Evolutionary conservation across 2,329 filamentous ascomycete species (phyloP), one percentile per base, ranked within the genome.

Genomic region (Aciculosporium take): DNA sequence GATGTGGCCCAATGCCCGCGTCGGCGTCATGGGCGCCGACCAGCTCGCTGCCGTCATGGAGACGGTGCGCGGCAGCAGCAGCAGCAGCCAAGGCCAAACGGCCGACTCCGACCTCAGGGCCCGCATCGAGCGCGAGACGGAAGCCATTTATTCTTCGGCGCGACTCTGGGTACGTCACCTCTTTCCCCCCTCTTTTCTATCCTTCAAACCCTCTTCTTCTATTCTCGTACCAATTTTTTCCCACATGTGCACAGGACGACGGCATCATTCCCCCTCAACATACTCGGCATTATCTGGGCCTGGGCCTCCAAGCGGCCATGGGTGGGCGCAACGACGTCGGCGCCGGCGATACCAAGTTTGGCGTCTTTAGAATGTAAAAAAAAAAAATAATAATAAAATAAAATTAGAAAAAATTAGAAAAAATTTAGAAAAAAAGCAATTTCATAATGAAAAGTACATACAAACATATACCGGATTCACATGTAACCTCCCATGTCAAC

Each of bases 1-100:
- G 79, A 93, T 89, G 71, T 98, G 91, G 91, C 91, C 91, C 31
- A 94, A 94, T 52, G 87, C 91, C n/a, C 83, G 84, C 56, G 86
- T 94, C 39, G 85, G 84, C 25, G 88, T 98, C 52, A 98, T 98
- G 91, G 91, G 91, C 17, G 74, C 83, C 31, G 89, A 95, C 63
- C 89, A 96, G 66, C 69, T 98, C 28, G 81, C 81, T 7, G 76
- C 81, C 4, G 91, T 98, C 46, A 96, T 98, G 91, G 84, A 87
- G 63, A 84, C 88, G 2, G 89, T 98, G 0, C 9, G 34, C 9
- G 34, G 23, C n/a, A 8, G 18, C 9, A 25, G 17, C 5, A 17
- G 13, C 8, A n/a, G n/a, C n/a, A n/a, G n/a, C n/a, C n/a, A n/a
- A n/a, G 88, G 89, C 7, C 83, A 84, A 62, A 76, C 76, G 45